Conservation (phyloP, 495 filamentous ascomycete genomes). For the Penicillium psychrofluorescens region DNA sequence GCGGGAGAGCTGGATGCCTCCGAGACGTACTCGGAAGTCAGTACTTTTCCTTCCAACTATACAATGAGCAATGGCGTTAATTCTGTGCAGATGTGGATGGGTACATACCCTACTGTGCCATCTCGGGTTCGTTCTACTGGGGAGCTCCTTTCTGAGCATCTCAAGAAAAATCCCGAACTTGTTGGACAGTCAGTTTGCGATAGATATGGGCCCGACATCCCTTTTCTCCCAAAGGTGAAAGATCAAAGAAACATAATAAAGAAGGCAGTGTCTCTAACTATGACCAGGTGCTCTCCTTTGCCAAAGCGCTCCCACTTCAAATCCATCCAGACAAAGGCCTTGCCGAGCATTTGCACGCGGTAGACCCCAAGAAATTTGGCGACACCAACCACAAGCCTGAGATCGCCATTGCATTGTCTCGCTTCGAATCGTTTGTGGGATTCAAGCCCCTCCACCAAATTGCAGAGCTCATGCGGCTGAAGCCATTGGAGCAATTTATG, state of each 20-base stretch:
- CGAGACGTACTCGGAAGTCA: slow-evolving; percentile 38
- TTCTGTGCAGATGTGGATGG: slow-evolving; percentile 90
- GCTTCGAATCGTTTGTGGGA: slow-evolving; percentile 73
- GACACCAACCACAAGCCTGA: slow-evolving; percentile 80
- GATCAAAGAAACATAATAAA: too few species aligned
- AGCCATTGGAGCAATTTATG: slow-evolving; percentile 46
- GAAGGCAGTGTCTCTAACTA: too few species aligned
- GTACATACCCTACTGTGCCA: slow-evolving; percentile 67
- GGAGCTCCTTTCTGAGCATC: slow-evolving; percentile 56
- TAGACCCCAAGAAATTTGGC: slow-evolving; percentile 58
- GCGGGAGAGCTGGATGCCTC: slow-evolving; percentile 22
- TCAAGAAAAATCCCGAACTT: slow-evolving; percentile 58
- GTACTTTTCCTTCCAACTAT: too few species aligned
- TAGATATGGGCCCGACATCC: slow-evolving; percentile 59
- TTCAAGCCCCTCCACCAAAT: slow-evolving; percentile 63
- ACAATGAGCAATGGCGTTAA: too few species aligned
- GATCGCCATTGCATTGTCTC: slow-evolving; percentile 65
- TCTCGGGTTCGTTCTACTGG: slow-evolving; percentile 54
- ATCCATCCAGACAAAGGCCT: slow-evolving; percentile 68
- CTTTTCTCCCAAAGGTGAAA: slow-evolving; percentile 73
- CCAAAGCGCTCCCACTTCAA: slow-evolving; percentile 75
- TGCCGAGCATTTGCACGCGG: slow-evolving; percentile 51
- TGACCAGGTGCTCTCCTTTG: slow-evolving; percentile 61
- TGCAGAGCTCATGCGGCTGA: slow-evolving; percentile 48
- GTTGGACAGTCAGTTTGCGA: slow-evolving; percentile 56